phyloP scores from a whole-genome alignment of 441 rosid genomes.

The Heliophila coronopifolia region DNA sequence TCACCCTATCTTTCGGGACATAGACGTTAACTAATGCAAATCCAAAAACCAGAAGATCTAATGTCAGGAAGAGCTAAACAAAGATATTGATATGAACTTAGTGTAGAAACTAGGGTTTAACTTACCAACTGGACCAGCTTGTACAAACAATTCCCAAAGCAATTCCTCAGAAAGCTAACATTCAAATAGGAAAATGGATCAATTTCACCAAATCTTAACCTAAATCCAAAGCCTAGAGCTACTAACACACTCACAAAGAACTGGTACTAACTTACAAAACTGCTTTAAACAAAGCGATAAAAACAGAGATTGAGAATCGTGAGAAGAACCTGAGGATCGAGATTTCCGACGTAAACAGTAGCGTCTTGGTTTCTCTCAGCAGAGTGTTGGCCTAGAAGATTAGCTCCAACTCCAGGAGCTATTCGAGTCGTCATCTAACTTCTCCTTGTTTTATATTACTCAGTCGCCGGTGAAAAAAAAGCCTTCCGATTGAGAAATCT shows the following conservation, averaged over 20 bases:
- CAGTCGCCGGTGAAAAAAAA: constrained; percentile 23
- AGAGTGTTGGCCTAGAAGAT: constrained; percentile 91
- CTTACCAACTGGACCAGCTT: constrained; percentile 95
- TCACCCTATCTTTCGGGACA: constrained; percentile 91
- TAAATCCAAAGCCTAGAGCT: too few species aligned
- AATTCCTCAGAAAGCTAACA: constrained; percentile 66
- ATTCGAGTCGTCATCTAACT: constrained; percentile 79
- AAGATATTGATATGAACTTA: not conserved
- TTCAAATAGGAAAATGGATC: not conserved
- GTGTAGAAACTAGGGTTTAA: not conserved
- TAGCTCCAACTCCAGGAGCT: constrained; percentile 95
- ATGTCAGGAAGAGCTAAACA: too few species aligned
- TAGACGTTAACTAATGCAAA: constrained; percentile 70
- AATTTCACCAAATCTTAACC: not conserved
- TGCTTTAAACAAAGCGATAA: too few species aligned
- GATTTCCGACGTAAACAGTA: constrained; percentile 89
- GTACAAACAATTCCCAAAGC: constrained; percentile 92
- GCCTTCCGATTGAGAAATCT: constrained; percentile 8
- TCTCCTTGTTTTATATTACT: not conserved
- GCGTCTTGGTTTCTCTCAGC: constrained; percentile 97
- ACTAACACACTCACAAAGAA: too few species aligned
- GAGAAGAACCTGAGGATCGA: constrained; percentile 88
- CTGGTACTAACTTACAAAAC: too few species aligned
- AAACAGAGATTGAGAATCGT: too few species aligned
- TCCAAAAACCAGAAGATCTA: not conserved